These are phyloP conservation scores for Omphalea diandra DNA, from an alignment of 441 rosid species.

Conservation along the genomic window DNA sequence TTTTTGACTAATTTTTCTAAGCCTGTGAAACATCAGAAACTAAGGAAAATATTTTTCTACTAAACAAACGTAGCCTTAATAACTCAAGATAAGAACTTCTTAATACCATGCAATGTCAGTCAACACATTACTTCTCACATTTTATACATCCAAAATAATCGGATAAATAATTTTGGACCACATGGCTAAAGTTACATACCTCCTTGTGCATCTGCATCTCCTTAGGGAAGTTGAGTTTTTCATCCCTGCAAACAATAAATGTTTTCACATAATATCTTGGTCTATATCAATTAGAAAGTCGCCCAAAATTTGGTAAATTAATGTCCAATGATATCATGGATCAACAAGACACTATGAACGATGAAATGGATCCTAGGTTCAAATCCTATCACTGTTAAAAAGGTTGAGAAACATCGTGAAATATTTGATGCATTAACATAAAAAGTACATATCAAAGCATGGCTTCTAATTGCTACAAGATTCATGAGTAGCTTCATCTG, in stretches of 20 bases:
- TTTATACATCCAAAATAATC: neutral
- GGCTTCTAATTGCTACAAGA: conserved; percentile 11
- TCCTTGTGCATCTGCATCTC: conserved; percentile 61
- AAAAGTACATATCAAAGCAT: neutral
- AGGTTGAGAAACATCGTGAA: neutral
- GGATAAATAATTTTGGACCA: neutral
- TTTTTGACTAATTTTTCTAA: no score
- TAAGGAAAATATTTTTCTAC: no score
- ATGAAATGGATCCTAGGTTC: neutral
- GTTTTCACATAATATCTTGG: no score
- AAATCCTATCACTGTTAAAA: no score
- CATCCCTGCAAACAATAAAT: conserved; percentile 54
- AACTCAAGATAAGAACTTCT: no score
- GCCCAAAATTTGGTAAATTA: neutral
- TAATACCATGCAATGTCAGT: no score
- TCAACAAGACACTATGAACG: neutral
- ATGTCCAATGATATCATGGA: neutral
- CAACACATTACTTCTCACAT: neutral
- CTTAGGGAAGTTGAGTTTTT: conserved; percentile 69
- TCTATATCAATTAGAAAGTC: no score
- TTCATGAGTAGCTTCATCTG: conserved; percentile 8
- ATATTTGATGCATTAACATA: no score
- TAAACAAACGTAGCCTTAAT: no score
- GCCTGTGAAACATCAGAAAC: no score
- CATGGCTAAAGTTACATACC: conserved; percentile 25